Percentiles rank a stretch among this genome's conserved stretches.
These are phyloP conservation scores for Biancaea sappan DNA, from an alignment of 306 rosid genomes.

Conservation along the genomic window DNA sequence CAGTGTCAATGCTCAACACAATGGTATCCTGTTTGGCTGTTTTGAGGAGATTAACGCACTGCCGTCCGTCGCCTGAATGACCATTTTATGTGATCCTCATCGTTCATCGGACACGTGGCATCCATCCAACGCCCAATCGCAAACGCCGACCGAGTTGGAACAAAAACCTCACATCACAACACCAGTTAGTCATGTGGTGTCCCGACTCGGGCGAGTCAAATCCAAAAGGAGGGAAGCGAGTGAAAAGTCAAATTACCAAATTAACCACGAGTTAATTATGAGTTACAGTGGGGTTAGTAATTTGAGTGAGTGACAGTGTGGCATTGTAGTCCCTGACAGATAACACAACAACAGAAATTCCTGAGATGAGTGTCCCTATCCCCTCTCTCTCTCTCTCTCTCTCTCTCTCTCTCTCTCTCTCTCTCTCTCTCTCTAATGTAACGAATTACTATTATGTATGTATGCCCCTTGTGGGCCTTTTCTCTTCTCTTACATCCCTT, in stretches of 20 bases:
- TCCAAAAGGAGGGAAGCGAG: too few relatives aligned
- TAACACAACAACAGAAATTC: constrained; percentile 56
- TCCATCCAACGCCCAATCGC: neutral
- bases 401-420: neutral
- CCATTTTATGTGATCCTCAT: too few relatives aligned
- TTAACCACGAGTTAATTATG: too few relatives aligned
- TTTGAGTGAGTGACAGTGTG: neutral
- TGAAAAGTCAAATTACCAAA: neutral
- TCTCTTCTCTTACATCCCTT: constrained; percentile 2
- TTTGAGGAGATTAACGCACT: too few relatives aligned
- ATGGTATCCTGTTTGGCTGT: too few relatives aligned
- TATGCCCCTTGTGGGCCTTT: neutral
- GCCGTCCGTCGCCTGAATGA: too few relatives aligned
- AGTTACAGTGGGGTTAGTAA: too few relatives aligned
- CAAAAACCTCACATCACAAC: too few relatives aligned
- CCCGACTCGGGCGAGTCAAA: neutral
- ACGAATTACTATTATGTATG: too few relatives aligned
- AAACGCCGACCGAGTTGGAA: neutral
- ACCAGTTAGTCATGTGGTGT: too few relatives aligned
- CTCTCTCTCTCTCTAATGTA: neutral
- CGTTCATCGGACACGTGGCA: neutral
- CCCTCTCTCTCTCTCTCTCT: neutral
- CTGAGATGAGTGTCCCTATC: constrained; percentile 33
- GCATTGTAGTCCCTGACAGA: constrained; percentile 25
- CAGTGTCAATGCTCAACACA: neutral